These are phyloP conservation scores for Pythium periplocum DNA, from an alignment of 352 stramenopile species.

Conservation along the genomic window DNA sequence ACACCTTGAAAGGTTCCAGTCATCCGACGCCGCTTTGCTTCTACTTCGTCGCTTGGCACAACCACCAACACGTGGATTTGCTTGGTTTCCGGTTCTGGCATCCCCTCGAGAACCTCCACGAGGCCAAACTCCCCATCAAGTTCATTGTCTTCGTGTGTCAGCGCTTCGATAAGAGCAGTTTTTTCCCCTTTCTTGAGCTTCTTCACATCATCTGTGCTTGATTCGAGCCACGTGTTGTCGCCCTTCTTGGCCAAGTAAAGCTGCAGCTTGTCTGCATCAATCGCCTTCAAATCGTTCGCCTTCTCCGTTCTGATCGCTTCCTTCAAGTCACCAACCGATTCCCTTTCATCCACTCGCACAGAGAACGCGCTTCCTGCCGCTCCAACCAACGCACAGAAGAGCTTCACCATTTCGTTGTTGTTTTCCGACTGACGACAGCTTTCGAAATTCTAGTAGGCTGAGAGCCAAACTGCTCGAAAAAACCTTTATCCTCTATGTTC, in stretches of 20 bases:
- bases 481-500: too few species aligned
- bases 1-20: background rate
- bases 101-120: slow-evolving; percentile 8
- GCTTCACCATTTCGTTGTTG: slow-evolving; percentile 4
- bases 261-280: slow-evolving; percentile 3
- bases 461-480: too few species aligned
- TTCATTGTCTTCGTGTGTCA: slow-evolving; percentile 11
- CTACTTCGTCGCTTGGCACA: background rate
- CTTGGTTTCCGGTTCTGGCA: slow-evolving; percentile 9
- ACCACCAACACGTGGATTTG: slow-evolving; percentile 9
- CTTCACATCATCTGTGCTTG: slow-evolving; percentile 5
- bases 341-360: slow-evolving; percentile 6
- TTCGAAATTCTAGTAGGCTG: too few species aligned
- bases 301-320: slow-evolving; percentile 4
- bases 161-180: slow-evolving; percentile 3
- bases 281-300: slow-evolving; percentile 4
- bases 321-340: slow-evolving; percentile 11
- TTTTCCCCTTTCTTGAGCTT: slow-evolving; percentile 1
- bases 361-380: slow-evolving; percentile 5
- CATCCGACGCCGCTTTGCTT: too few species aligned
- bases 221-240: slow-evolving; percentile 6
- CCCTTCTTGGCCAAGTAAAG: slow-evolving; percentile 5
- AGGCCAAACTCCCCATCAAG: slow-evolving; percentile 8
- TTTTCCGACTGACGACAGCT: too few species aligned
- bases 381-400: slow-evolving; percentile 6